phyloP scores from a whole-genome alignment of 2,329 filamentous ascomycete species.

The Talaromyces sp. region DNA sequence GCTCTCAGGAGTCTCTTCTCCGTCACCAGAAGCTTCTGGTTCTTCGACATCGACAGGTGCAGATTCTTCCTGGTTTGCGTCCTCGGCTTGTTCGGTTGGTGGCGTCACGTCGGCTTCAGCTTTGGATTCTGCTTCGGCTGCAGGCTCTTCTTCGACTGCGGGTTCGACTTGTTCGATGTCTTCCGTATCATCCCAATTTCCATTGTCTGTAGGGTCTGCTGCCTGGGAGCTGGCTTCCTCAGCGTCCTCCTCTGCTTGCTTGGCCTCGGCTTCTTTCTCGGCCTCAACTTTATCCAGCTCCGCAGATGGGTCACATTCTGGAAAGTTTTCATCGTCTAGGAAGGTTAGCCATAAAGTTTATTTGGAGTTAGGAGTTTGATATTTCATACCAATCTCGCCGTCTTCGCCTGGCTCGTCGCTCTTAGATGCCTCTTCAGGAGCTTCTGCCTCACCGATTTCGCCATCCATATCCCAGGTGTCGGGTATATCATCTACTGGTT shows the following conservation, averaged over 20 bases:
- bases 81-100: slow-evolving; percentile 6
- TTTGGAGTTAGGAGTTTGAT: slow-evolving; percentile 18
- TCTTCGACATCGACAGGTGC: not conserved
- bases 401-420: not conserved
- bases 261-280: slow-evolving; percentile 28
- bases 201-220: slow-evolving; percentile 2
- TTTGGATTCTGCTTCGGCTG: slow-evolving; percentile 2
- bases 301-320: slow-evolving; percentile 25
- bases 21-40: not conserved
- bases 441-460: not conserved
- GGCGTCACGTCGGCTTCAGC: not conserved
- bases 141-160: not conserved
- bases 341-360: slow-evolving; percentile 15
- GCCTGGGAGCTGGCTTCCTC: slow-evolving; percentile 21
- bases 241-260: slow-evolving; percentile 27
- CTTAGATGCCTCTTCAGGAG: slow-evolving; percentile 8
- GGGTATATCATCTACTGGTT: slow-evolving; percentile 5
- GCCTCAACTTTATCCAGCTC: slow-evolving; percentile 26
- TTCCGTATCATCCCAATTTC: slow-evolving; percentile 9
- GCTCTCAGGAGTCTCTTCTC: slow-evolving; percentile 10
- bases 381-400: slow-evolving; percentile 7
- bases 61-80: slow-evolving; percentile 10
- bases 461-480: slow-evolving; percentile 9
- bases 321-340: slow-evolving; percentile 27
- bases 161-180: slow-evolving; percentile 1